Percentiles rank a stretch among this genome's conserved stretches.
Evolutionary conservation across 2,329 filamentous ascomycete genomes (phyloP).

Genomic region (Talaromyces sp.): DNA sequence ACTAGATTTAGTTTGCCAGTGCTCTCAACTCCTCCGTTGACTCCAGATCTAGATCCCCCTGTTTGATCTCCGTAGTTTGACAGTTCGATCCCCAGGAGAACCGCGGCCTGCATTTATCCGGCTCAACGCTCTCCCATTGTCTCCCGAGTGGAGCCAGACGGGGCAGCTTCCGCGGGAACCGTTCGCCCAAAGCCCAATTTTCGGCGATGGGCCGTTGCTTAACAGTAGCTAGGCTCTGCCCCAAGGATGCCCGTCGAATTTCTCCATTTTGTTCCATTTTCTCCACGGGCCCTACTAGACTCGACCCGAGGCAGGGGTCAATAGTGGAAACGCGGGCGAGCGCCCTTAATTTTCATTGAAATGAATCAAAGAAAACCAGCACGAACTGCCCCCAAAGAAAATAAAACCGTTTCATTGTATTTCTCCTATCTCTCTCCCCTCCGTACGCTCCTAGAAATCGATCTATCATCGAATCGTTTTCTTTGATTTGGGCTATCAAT

Average conservation of each 20-base stretch:
- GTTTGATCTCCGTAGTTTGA: no score
- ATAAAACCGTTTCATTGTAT: neutral
- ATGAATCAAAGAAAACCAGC: neutral
- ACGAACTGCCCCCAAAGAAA: neutral
- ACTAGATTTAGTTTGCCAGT: no score
- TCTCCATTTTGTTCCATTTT: neutral
- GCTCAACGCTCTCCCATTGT: constrained; percentile 1
- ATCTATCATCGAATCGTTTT: neutral
- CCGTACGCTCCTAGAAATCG: neutral
- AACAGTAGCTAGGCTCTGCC: neutral
- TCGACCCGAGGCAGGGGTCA: neutral
- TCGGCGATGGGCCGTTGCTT: neutral
- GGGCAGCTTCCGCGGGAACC: neutral
- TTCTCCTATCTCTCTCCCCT: neutral
- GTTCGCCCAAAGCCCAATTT: constrained; percentile 1
- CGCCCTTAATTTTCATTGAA: neutral
- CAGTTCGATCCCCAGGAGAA: neutral
- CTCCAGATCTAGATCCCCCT: neutral
- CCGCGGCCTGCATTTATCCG: constrained; percentile 1
- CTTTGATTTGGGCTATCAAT: neutral
- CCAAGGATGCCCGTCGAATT: neutral
- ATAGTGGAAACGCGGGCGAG: neutral
- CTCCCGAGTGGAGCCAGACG: neutral
- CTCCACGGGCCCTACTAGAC: constrained; percentile 1
- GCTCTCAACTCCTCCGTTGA: no score